These are phyloP conservation scores for Breviolum minutum DNA, from an alignment of 73 alveolate genomes.

Conservation along the genomic window DNA sequence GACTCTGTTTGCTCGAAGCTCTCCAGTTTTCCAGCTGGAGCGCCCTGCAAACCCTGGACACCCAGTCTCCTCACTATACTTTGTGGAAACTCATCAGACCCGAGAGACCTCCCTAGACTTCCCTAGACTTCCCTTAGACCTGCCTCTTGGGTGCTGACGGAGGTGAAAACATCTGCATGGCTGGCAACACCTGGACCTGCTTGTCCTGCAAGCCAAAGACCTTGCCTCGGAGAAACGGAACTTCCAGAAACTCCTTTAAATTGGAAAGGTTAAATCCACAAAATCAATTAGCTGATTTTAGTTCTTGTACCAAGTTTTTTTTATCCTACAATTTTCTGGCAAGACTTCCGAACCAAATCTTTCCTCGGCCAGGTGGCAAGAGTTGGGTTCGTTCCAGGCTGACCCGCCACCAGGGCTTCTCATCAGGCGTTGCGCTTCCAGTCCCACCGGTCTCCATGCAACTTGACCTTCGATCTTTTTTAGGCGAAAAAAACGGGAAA, in stretches of 20 bases:
- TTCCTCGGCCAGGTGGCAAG: constrained; percentile 15
- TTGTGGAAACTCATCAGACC: neutral
- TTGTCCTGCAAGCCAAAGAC: constrained; percentile 81
- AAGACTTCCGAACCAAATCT: neutral
- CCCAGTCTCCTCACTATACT: too few relatives aligned
- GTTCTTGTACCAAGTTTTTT: neutral
- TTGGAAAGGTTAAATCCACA: too few relatives aligned
- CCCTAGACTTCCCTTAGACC: neutral
- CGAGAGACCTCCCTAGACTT: neutral
- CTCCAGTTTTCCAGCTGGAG: too few relatives aligned
- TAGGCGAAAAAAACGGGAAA: neutral
- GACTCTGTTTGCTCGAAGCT: too few relatives aligned
- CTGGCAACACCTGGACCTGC: constrained; percentile 44
- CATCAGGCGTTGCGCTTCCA: constrained; percentile 25
- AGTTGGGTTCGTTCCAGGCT: constrained; percentile 76
- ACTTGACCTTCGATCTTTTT: neutral
- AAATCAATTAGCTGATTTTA: neutral
- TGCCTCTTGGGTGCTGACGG: neutral
- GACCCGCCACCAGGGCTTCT: constrained; percentile 92
- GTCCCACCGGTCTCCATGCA: constrained; percentile 91
- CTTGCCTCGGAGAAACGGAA: constrained; percentile 46
- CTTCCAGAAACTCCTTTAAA: neutral
- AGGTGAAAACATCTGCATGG: constrained; percentile 42
- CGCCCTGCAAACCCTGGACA: too few relatives aligned
- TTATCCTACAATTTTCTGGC: neutral